Evolutionary conservation across 2,329 filamentous ascomycete genomes (phyloP).

Genomic region (Penicillium concentricum): DNA sequence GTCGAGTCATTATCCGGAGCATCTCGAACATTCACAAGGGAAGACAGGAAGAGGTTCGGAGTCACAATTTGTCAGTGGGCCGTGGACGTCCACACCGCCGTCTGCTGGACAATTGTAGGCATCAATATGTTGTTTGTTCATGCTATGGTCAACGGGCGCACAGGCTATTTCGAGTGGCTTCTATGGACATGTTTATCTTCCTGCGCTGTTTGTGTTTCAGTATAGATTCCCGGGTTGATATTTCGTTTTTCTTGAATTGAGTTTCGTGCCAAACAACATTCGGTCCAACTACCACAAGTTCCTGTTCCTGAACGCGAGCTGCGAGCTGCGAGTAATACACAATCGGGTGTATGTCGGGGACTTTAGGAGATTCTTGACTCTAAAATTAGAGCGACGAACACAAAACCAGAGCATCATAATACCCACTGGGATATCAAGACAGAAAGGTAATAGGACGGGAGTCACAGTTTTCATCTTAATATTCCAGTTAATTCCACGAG

Average conservation of each 20-base stretch:
- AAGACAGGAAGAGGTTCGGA: slow-evolving; percentile 16
- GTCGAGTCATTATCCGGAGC: neutral
- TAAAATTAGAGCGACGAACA: too few species aligned
- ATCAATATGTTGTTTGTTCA: neutral
- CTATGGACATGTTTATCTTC: neutral
- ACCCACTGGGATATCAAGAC: neutral
- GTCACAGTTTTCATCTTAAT: neutral
- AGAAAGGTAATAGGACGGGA: neutral
- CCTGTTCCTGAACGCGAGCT: neutral
- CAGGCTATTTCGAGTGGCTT: neutral
- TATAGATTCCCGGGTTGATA: slow-evolving; percentile 2
- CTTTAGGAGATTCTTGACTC: neutral
- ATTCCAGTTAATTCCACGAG: neutral
- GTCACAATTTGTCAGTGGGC: slow-evolving; percentile 33
- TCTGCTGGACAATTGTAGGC: slow-evolving; percentile 2
- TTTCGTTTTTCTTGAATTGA: neutral
- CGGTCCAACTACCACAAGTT: neutral
- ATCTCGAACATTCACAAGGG: neutral
- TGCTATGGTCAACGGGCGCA: neutral
- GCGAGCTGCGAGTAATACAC: neutral
- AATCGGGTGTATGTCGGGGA: too few species aligned
- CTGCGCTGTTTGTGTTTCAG: neutral
- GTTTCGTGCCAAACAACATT: neutral
- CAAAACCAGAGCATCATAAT: neutral
- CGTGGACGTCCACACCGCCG: slow-evolving; percentile 23